Conservation (phyloP, 2,329 filamentous ascomycete species). For the Cadophora malorum region DNA sequence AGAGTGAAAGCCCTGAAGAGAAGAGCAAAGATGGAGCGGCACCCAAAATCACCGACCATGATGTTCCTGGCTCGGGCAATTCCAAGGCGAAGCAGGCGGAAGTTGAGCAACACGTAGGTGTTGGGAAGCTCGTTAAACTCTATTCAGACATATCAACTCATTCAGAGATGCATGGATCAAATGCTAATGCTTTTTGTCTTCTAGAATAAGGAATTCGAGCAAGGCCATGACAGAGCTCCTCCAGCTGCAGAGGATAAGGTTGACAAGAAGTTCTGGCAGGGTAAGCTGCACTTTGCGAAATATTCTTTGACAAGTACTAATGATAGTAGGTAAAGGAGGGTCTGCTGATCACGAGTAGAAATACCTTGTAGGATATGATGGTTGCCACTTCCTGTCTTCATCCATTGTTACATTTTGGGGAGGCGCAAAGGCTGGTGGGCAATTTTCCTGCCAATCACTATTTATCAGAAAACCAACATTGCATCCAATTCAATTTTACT, state of each 20-base stretch:
- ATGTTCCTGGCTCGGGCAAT: slow-evolving; percentile 35
- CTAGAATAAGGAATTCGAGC: slow-evolving; percentile 61
- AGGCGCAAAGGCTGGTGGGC: no score
- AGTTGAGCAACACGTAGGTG: slow-evolving; percentile 57
- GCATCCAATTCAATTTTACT: no score
- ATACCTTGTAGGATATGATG: neutral
- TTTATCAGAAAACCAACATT: no score
- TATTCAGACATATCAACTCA: neutral
- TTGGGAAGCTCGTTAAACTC: neutral
- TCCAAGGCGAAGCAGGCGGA: slow-evolving; percentile 59
- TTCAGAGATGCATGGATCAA: neutral
- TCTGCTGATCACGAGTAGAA: slow-evolving; percentile 21
- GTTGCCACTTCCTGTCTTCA: neutral
- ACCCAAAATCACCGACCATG: slow-evolving; percentile 32
- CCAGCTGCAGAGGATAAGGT: slow-evolving; percentile 57
- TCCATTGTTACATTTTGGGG: neutral
- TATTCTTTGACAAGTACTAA: slow-evolving; percentile 14
- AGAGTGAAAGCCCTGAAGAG: slow-evolving; percentile 14
- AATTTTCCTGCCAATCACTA: no score
- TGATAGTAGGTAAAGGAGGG: slow-evolving; percentile 33
- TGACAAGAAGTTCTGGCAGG: slow-evolving; percentile 60
- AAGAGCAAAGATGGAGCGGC: slow-evolving; percentile 37
- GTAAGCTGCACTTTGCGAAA: slow-evolving; percentile 30
- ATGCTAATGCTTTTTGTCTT: neutral
- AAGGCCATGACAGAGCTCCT: slow-evolving; percentile 56